phyloP scores from a whole-genome alignment of 495 filamentous ascomycete species.

The Tetracladium setigerum region DNA sequence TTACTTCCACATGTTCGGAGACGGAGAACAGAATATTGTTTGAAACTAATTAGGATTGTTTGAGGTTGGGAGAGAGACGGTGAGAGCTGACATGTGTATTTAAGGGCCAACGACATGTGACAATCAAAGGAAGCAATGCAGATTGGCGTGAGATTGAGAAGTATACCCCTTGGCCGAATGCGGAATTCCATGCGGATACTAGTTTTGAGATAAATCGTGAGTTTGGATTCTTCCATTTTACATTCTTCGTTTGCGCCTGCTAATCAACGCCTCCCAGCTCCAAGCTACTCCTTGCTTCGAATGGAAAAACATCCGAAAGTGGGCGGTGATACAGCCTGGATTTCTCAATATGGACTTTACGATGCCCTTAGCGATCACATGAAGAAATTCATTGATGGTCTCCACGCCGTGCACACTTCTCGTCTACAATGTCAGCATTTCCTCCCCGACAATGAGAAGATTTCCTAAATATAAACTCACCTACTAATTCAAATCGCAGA shows the following conservation, averaged over 20 bases:
- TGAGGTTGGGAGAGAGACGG: slow-evolving; percentile 7
- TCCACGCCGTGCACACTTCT: slow-evolving; percentile 44
- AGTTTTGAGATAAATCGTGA: slow-evolving; percentile 39
- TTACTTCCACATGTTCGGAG: too few relatives aligned
- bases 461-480: too few relatives aligned
- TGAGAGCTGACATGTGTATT: neutral
- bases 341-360: slow-evolving; percentile 43
- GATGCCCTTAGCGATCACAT: slow-evolving; percentile 39
- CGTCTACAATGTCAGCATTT: slow-evolving; percentile 38
- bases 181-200: slow-evolving; percentile 44
- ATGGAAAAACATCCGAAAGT: slow-evolving; percentile 49
- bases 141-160: neutral
- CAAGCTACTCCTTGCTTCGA: slow-evolving; percentile 42
- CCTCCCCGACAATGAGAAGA: too few relatives aligned
- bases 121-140: neutral
- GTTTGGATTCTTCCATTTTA: neutral
- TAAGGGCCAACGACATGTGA: neutral
- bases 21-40: too few relatives aligned
- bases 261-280: slow-evolving; percentile 18
- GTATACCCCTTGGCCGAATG: slow-evolving; percentile 28
- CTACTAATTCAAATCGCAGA: slow-evolving; percentile 19
- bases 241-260: neutral
- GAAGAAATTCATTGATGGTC: slow-evolving; percentile 37
- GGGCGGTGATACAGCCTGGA: slow-evolving; percentile 46
- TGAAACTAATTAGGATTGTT: slow-evolving; percentile 3